Percentiles rank a stretch among this genome's conserved stretches.
phyloP scores from a whole-genome alignment of 306 rosid genomes.

The Lupinus albus region DNA sequence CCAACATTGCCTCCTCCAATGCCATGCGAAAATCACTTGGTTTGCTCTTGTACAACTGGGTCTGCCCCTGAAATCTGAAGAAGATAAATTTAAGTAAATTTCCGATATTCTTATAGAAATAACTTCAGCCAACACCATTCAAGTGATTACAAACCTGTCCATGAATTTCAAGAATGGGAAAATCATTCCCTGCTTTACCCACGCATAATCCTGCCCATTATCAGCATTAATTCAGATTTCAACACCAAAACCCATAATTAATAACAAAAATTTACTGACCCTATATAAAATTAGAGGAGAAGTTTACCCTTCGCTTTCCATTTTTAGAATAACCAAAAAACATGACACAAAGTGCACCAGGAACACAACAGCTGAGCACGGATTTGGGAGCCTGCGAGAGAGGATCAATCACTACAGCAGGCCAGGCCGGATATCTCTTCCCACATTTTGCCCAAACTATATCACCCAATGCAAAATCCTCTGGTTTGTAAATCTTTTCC shows the following conservation, averaged over 20 bases:
- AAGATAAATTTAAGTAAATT: slow-evolving; percentile 20
- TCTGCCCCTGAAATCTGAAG: slow-evolving; percentile 90
- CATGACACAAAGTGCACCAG: slow-evolving; percentile 84
- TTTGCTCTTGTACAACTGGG: slow-evolving; percentile 84
- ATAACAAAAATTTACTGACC: slow-evolving; percentile 9
- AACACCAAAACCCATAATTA: slow-evolving; percentile 4
- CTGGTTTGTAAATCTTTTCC: slow-evolving; percentile 68
- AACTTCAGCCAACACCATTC: slow-evolving; percentile 4
- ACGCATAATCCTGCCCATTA: slow-evolving; percentile 82
- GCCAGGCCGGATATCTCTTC: slow-evolving; percentile 93
- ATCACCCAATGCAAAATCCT: slow-evolving; percentile 88
- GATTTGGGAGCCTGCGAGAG: slow-evolving; percentile 78
- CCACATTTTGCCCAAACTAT: slow-evolving; percentile 98
- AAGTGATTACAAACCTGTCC: slow-evolving; percentile 72
- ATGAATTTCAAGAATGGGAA: slow-evolving; percentile 75
- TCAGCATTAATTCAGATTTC: slow-evolving; percentile 35
- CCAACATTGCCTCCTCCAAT: slow-evolving; percentile 87
- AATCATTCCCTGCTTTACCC: slow-evolving; percentile 96
- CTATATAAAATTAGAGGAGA: neutral
- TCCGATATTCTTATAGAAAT: slow-evolving; percentile 28
- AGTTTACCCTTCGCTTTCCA: slow-evolving; percentile 79
- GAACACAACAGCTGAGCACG: slow-evolving; percentile 69
- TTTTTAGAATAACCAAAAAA: slow-evolving; percentile 88
- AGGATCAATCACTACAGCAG: slow-evolving; percentile 92
- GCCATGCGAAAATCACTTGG: slow-evolving; percentile 87